Base-by-base conservation (phyloP, 2,329 filamentous ascomycete species). In the Microdochium paspali region DNA sequence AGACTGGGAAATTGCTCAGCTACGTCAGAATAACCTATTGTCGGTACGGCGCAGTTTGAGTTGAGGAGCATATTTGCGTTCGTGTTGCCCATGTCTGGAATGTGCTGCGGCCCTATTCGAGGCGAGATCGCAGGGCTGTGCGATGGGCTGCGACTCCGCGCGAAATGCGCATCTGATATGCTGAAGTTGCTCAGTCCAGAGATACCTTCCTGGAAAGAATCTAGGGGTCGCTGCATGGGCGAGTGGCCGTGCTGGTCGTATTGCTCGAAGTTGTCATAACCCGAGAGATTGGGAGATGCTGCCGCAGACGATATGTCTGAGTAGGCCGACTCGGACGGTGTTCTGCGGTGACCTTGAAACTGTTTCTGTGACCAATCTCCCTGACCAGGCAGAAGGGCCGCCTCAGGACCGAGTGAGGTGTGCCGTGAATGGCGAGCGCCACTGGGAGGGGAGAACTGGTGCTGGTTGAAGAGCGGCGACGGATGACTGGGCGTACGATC, bases 271-370 rank as follows among this genome's bases (percentile, higher is more conserved):
- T 72, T 80, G 58, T 96, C 90, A 50, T 85, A 77, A 55, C 85
- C 85, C 24, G 77, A 78, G 49, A 95, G 68, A 59, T 88, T 89
- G 3, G 91, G 91, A 18, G 91, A 96, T 23, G 84, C 86, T 21
- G 87, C 83, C 15, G 84, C 87, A 18, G 89, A 95, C 4, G 84
- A 95, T 5, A 95, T 84, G 55, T 96, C 91, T 2, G 90, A 95
- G 58, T 85, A 89, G 6, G 35, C 35, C 35, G 35, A 40, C 56
- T 96, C 91, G n/a, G 90, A 96, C 1, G 88, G 87, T 31, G 80
- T 83, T 58, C 90, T 81, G 56, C 90, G 79, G 62, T 96, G 91
- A n/a, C 79, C 74, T 54, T 87, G 84, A 60, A 95, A 96, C 50
- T 79, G 75, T 13, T 71, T 66, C 48, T 73, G 71, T 39, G 56